phyloP scores from a whole-genome alignment of 1,139 yeast species.

The Arxiozyma bovina region DNA sequence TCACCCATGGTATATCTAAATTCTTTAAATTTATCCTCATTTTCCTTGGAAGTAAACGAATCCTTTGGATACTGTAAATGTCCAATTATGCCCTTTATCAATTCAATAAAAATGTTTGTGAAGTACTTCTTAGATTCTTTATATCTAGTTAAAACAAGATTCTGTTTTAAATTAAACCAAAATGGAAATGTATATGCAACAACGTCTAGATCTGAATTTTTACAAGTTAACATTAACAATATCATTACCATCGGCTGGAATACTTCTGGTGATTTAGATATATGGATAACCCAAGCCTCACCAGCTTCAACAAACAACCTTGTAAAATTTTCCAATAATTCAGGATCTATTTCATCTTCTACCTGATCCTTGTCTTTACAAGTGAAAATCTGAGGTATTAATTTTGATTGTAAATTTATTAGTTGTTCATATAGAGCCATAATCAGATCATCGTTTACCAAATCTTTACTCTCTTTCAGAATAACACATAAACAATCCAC shows the following conservation, averaged over 20 bases:
- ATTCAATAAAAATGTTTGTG: constrained; percentile 50
- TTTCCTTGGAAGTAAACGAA: constrained; percentile 42
- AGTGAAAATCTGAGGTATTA: constrained; percentile 17
- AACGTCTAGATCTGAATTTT: constrained; percentile 62
- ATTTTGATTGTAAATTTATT: constrained; percentile 39
- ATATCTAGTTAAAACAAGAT: constrained; percentile 56
- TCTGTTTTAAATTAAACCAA: constrained; percentile 78
- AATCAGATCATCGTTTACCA: constrained; percentile 52
- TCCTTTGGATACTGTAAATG: constrained; percentile 71
- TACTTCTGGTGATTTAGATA: constrained; percentile 63
- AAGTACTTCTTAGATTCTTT: constrained; percentile 50
- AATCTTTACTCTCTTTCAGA: constrained; percentile 72
- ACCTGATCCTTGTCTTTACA: constrained; percentile 7
- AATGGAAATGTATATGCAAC: constrained; percentile 86
- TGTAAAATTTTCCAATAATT: constrained; percentile 62
- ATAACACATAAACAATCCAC: constrained; percentile 77
- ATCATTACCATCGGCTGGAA: constrained; percentile 74
- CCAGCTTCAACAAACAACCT: constrained; percentile 86
- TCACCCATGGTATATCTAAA: constrained; percentile 97
- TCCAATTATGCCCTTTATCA: constrained; percentile 57
- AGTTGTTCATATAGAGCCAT: constrained; percentile 62
- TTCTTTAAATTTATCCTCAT: constrained; percentile 86
- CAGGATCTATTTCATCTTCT: constrained; percentile 32
- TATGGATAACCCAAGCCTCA: constrained; percentile 86
- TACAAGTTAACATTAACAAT: constrained; percentile 37